These are phyloP conservation scores for Penicillium crustosum DNA, from an alignment of 2,329 filamentous ascomycete genomes.

Conservation along the genomic window DNA sequence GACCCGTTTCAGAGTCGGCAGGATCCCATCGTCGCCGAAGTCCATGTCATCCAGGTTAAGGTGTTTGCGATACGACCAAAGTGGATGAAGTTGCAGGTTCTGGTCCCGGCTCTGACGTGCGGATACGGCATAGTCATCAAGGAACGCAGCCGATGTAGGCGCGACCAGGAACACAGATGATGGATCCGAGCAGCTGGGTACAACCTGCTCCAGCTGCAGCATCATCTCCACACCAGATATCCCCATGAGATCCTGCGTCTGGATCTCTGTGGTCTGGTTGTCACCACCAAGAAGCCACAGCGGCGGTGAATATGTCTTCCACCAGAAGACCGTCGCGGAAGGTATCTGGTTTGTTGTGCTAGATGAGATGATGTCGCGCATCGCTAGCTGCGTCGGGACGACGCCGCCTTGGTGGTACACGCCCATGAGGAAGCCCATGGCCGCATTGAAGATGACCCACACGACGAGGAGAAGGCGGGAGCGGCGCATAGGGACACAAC, in stretches of 20 bases:
- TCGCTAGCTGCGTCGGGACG: slow-evolving; percentile 50
- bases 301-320: slow-evolving; percentile 57
- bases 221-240: slow-evolving; percentile 45
- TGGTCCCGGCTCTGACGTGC: slow-evolving; percentile 11
- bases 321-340: slow-evolving; percentile 50
- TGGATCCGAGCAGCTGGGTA: slow-evolving; percentile 32
- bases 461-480: slow-evolving; percentile 42
- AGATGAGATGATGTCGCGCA: slow-evolving; percentile 40
- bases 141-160: slow-evolving; percentile 45
- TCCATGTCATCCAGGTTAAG: slow-evolving; percentile 55
- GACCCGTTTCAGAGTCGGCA: slow-evolving; percentile 47
- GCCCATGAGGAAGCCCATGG: slow-evolving; percentile 52
- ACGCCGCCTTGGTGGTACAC: slow-evolving; percentile 56
- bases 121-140: slow-evolving; percentile 38
- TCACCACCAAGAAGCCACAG: slow-evolving; percentile 50
- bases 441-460: slow-evolving; percentile 52
- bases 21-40: slow-evolving; percentile 50
- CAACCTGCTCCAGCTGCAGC: slow-evolving; percentile 35
- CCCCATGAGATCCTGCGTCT: slow-evolving; percentile 52
- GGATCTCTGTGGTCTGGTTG: slow-evolving; percentile 33
- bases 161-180: slow-evolving; percentile 46
- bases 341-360: slow-evolving; percentile 20
- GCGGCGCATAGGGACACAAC: slow-evolving; percentile 46
- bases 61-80: slow-evolving; percentile 49
- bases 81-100: slow-evolving; percentile 36